A percentile compares a stretch with the other conserved stretches of the same genome.
phyloP scores from a whole-genome alignment of 2,329 filamentous ascomycete genomes.

The Fusarium avenaceum region DNA sequence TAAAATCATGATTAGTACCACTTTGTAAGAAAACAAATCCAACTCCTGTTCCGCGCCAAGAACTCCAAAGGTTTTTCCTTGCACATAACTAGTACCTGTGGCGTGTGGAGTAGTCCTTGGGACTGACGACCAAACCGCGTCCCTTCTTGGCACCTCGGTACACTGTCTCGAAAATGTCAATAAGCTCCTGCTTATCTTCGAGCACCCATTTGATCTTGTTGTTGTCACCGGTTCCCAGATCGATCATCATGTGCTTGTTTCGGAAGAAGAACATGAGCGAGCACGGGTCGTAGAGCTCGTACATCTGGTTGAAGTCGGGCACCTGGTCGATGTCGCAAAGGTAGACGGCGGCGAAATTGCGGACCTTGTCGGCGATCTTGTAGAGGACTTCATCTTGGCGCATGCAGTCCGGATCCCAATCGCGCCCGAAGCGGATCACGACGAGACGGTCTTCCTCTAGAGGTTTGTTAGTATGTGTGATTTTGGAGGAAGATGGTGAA shows the following conservation, averaged over 20 bases:
- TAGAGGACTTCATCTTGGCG: conserved; percentile 92
- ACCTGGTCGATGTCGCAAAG: conserved; percentile 93
- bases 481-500: neutral
- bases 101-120: conserved; percentile 72
- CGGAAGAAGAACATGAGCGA: conserved; percentile 98
- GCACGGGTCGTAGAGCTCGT: conserved; percentile 90
- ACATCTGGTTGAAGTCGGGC: conserved; percentile 96
- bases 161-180: conserved; percentile 98
- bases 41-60: conserved; percentile 21
- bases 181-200: conserved; percentile 98
- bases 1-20: conserved; percentile 35
- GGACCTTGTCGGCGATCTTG: conserved; percentile 91
- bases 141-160: conserved; percentile 99
- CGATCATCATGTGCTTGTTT: conserved; percentile 99
- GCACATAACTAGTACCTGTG: conserved; percentile 41
- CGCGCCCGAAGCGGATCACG: conserved; percentile 92
- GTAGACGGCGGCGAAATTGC: conserved; percentile 94
- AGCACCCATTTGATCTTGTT: conserved; percentile 96
- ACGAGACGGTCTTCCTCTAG: conserved; percentile 90
- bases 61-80: conserved; percentile 1
- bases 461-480: conserved; percentile 18
- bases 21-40: conserved; percentile 5
- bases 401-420: conserved; percentile 81
- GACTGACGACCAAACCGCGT: conserved; percentile 93
- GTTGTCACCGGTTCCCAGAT: conserved; percentile 98